Evolutionary conservation across 2,329 filamentous ascomycete genomes (phyloP), one percentile per base, ranked within the genome.

Genomic region (Arthroderma uncinatum): DNA sequence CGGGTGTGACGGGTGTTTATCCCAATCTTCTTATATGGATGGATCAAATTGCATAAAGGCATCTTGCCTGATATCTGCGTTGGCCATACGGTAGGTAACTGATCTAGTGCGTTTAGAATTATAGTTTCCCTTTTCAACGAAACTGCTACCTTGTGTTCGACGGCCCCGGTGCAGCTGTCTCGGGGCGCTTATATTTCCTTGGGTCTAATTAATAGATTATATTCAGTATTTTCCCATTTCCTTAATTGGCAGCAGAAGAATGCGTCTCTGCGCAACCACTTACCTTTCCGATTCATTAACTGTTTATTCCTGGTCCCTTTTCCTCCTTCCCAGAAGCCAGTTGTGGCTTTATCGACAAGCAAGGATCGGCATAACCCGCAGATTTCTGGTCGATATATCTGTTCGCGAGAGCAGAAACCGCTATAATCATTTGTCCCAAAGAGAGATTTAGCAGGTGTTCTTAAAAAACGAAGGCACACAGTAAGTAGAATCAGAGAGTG

Each of bases 311-410:
- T 76, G n/a, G 87, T 91, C 1, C 87, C 87, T 68, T 86, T 89
- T 1, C 89, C 89, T 9, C 89, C 89, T 74, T 94, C 89, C 89
- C 89, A 94, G 71, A 90, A 94, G 0, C 89, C 89, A 44, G 75
- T 75, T 6, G 75, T 75, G 2, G 81, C 81, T 66, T 82, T 84
- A 62, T 86, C 83, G 55, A 90, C 78, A 10, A 93, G 79, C 53
- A 78, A 80, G 34, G 83, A 76, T 53, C 84, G 85, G 66, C 89
- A 94, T 65, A 88, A 82, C 1, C 76, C 78, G 69, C 89, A 94
- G 60, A 85, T 83, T 66, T 91, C 86, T 1, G 86, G 83, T 21
- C 83, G 76, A 70, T 89, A 94, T 62, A 83, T 83, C 73, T 92
- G 87, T 74, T 94, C 89, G 54, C 89, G 77, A 61, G 85, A 89